Base-by-base conservation (phyloP, 768 basidiomycete species). In the Mycena vitilis region DNA sequence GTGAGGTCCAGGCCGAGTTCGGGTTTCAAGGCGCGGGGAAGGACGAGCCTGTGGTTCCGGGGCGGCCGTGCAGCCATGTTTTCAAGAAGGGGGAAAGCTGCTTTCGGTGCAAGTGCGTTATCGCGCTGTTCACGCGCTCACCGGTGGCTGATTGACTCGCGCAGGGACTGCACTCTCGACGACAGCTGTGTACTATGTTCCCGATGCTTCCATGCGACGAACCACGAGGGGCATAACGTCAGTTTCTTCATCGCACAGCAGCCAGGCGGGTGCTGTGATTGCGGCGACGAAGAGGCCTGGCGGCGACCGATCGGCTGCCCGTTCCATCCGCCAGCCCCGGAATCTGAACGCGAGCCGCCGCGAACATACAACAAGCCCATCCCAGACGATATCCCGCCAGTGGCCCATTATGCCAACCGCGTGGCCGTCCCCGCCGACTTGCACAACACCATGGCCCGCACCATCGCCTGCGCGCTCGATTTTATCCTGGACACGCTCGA, bases 181-280 rank as follows among this genome's bases (percentile, higher is more conserved):
- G 91, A 95, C 63, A 94, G 91, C 72, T 96, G 93, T 73, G 95
- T 98, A 13, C 83, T 99, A 34, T 99, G 97, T 77, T 85, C 93
- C 1, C 86, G 87, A 55, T 99, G 98, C 78, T 99, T 96, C 81
- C 91, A 94, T 73, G 87, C 92, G 1, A 92, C 93, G n/a, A 86
- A 92, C 64, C 97, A 99, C 76, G 81, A 82, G 23, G 90, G 89
- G 52, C 97, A 99, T 81, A 97, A 95, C 71, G 90, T 98, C 73
- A 92, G 92, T 66, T 96, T 99, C 82, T 95, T 94, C 79, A 92
- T 97, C 72, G 91, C 93, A 10, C 94, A 94, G 65, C 95, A 98
- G 73, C 91, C 93, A 0, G 93, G 95, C 9, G 94, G 95, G 6
- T 96, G 94, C 73, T 99, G 98, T 76, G 96, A 98, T 79, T 98